phyloP scores from a whole-genome alignment of 495 filamentous ascomycete species.

The Penicillium angulare region DNA sequence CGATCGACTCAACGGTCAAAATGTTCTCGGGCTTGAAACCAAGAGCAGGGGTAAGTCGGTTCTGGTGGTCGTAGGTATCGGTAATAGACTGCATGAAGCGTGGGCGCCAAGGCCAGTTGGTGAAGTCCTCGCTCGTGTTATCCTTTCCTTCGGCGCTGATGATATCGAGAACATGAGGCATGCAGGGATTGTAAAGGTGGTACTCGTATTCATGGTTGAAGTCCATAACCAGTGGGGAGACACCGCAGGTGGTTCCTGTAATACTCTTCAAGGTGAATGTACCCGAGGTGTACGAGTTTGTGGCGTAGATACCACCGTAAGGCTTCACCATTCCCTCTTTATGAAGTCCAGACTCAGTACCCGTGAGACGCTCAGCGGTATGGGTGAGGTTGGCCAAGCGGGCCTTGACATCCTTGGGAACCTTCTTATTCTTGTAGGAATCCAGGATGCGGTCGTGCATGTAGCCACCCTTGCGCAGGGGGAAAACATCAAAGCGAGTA shows the following conservation, averaged over 20 bases:
- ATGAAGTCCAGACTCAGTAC: slow-evolving; percentile 21
- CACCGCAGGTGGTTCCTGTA: slow-evolving; percentile 37
- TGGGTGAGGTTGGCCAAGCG: slow-evolving; percentile 32
- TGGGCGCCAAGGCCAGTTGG: slow-evolving; percentile 27
- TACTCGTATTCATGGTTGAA: slow-evolving; percentile 39
- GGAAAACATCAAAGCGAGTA: slow-evolving; percentile 45
- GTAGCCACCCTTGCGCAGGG: slow-evolving; percentile 30
- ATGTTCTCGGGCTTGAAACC: slow-evolving; percentile 33
- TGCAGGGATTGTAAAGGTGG: slow-evolving; percentile 45
- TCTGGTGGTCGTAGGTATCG: slow-evolving; percentile 21
- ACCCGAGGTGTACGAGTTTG: slow-evolving; percentile 33
- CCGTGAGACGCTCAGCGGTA: slow-evolving; percentile 36
- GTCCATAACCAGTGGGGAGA: slow-evolving; percentile 42
- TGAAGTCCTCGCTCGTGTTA: slow-evolving; percentile 23
- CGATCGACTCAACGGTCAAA: slow-evolving; percentile 27
- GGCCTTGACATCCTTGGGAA: slow-evolving; percentile 24
- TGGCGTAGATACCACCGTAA: slow-evolving; percentile 38
- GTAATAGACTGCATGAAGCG: slow-evolving; percentile 36
- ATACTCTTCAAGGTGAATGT: slow-evolving; percentile 45
- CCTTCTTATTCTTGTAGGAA: slow-evolving; percentile 18
- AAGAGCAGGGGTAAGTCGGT: slow-evolving; percentile 23
- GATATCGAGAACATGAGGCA: slow-evolving; percentile 38
- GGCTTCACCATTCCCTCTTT: slow-evolving; percentile 17
- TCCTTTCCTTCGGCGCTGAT: slow-evolving; percentile 30
- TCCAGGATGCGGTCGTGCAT: slow-evolving; percentile 33